Conservation (phyloP, 805 yeast genomes). For the Candida awuae region DNA sequence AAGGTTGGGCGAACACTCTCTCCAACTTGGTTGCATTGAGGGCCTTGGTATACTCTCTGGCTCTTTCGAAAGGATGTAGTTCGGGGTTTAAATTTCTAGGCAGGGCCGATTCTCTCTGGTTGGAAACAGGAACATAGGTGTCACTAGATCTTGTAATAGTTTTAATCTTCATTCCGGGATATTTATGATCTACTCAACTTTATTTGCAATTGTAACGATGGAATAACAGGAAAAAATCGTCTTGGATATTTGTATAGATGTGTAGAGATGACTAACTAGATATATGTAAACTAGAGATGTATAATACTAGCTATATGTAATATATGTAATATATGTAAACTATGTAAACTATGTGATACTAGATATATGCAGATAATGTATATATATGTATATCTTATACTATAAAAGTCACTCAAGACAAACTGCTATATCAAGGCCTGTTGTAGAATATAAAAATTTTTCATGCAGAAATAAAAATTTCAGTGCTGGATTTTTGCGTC, state of each 20-base stretch:
- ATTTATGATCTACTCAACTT: too few relatives aligned
- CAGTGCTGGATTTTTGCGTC: slow-evolving; percentile 14
- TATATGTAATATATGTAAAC: too few relatives aligned
- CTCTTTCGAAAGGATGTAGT: slow-evolving; percentile 93
- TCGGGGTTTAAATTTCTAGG: slow-evolving; percentile 92
- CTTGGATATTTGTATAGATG: too few relatives aligned
- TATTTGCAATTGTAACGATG: too few relatives aligned
- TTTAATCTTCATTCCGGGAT: slow-evolving; percentile 81
- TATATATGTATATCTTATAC: too few relatives aligned
- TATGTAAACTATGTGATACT: too few relatives aligned
- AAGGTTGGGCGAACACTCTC: slow-evolving; percentile 96
- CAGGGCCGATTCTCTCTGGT: slow-evolving; percentile 77
- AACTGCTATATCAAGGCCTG: neutral
- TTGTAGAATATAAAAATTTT: slow-evolving; percentile 3
- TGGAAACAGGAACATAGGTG: slow-evolving; percentile 84
- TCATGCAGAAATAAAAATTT: neutral
- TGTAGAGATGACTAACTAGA: too few relatives aligned
- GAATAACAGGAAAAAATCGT: too few relatives aligned
- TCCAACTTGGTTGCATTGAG: slow-evolving; percentile 92
- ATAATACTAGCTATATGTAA: too few relatives aligned
- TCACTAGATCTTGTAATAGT: slow-evolving; percentile 87
- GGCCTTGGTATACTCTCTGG: slow-evolving; percentile 92
- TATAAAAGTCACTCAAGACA: too few relatives aligned
- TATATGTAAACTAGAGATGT: too few relatives aligned
- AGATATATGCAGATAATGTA: too few relatives aligned